Evolutionary conservation across 1,284 basidiomycete genomes (phyloP), one percentile per base, ranked within the genome.

Genomic region (Gomphus bonarii): DNA sequence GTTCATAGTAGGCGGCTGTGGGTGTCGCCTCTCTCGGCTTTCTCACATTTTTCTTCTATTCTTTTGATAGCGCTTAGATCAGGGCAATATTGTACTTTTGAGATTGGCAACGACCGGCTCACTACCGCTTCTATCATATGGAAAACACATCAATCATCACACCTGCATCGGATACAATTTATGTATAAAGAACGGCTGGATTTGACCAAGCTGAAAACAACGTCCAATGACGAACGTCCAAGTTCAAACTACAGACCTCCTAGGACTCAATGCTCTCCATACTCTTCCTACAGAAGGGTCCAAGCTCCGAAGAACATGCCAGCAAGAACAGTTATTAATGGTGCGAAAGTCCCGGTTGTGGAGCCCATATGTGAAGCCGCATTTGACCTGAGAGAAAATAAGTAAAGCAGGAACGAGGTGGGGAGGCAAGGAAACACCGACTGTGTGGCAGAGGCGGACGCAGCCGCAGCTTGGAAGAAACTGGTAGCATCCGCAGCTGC

Each of bases 391-490:
- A 30, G 44, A 22, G 8, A 33, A 22, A 16, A 31, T 46, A 5
- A 46, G 44, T 25, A 28, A 14, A 16, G 18, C 20, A 36, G 22
- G 4, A 14, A 28, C 10, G 11, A 35, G 33, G 33, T 35, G 22
- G 10, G n/a, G 16, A 31, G n/a, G 16, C 3, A 16, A 18, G 22
- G 16, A 43, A 20, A 38, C 16, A 44, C 52, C 31, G 16, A 54
- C 52, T 8, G 11, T 8, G 33, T 10, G 3, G 33, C 33, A 12
- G 33, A 35, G 33, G 33, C 42, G n/a, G 55, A 10, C 1, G 55
- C n/a, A 20, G 55, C 50, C 6, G 55, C 55, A 33, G 55, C 31
- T 10, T 35, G 4, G 55, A 50, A 57, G 33, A 57, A 50, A 16
- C 47, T 38, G 22, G 55, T 51, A 28, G 51, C 10, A 33, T 51